Base-by-base conservation (phyloP, 2,329 filamentous ascomycete genomes). In the Claviceps africana region DNA sequence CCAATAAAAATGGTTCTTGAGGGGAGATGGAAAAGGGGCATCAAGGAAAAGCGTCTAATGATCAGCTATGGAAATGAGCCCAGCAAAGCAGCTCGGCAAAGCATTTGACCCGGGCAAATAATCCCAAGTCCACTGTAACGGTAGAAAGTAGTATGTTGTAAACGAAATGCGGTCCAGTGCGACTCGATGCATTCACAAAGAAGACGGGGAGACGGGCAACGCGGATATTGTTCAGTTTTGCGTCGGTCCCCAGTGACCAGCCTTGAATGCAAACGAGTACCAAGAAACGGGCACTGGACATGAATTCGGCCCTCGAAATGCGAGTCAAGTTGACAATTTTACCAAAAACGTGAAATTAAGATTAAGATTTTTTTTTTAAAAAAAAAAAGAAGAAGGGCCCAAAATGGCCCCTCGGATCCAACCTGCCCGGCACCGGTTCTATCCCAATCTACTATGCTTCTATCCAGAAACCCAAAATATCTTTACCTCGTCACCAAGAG, bases 1-100 rank as follows among this genome's bases (percentile, higher is more conserved):
- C 52, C 64, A 70, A 65, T 70, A 64, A 59, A 59, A 65, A 59
- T 52, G 54, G 40, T 50, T 52, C 53, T 22, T n/a, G 25, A 25
- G 25, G 25, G 13, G 40, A n/a, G 15, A 19, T 46, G 44, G 44
- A 47, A 25, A 47, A 25, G 5, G 17, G 37, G 25, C 2, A 2
- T 8, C 31, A 33, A n/a, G 10, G 31, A 44, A 15, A 21, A 28
- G 46, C 33, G 25, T 48, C 22, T 47, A 1, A 47, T 48, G 25
- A 42, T 40, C 42, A 21, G 39, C 25, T 21, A 19, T 45, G 37
- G 42, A 47, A 10, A 42, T 39, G 49, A 39, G 42, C 42, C 40
- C 48, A 51, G 49, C 49, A 42, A 42, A 46, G 49, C 49, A 51
- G 46, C 45, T 49, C 45, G 43, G 50, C 44, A 39, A 39, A 31